Conservation (phyloP, 441 rosid genomes). For the Gossypium laxum region DNA sequence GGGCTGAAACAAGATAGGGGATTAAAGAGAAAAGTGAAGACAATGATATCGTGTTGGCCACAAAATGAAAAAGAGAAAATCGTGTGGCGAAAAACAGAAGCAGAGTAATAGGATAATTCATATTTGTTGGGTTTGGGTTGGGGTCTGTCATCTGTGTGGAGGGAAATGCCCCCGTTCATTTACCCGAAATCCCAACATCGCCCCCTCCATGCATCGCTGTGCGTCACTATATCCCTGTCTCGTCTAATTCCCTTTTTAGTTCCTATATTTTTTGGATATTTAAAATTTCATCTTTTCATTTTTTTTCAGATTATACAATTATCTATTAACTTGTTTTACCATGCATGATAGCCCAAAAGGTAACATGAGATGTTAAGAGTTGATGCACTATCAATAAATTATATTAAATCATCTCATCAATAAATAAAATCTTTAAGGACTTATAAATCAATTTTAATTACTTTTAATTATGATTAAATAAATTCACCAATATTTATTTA, state of each 20-base stretch:
- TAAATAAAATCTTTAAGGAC: too few relatives aligned
- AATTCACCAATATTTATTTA: too few relatives aligned
- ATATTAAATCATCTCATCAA: too few relatives aligned
- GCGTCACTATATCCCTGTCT: neutral
- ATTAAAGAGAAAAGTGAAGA: slow-evolving; percentile 6
- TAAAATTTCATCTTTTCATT: neutral
- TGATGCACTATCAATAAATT: too few relatives aligned
- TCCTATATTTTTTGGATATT: neutral
- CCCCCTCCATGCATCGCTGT: neutral
- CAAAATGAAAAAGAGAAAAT: neutral
- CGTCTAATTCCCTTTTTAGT: neutral
- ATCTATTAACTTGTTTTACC: too few relatives aligned
- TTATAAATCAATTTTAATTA: too few relatives aligned
- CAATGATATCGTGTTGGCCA: neutral
- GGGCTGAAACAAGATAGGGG: neutral
- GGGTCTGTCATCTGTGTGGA: slow-evolving; percentile 7
- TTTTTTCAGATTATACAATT: too few relatives aligned
- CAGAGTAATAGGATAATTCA: slow-evolving; percentile 8
- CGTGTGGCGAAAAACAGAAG: neutral
- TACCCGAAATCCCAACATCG: neutral
- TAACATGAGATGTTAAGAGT: too few relatives aligned
- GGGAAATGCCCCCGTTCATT: neutral
- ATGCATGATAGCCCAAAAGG: too few relatives aligned
- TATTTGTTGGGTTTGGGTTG: neutral
- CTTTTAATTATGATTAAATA: too few relatives aligned